Evolutionary conservation across 1,284 basidiomycete species (phyloP).

Genomic region (Amylostereum areolatum): DNA sequence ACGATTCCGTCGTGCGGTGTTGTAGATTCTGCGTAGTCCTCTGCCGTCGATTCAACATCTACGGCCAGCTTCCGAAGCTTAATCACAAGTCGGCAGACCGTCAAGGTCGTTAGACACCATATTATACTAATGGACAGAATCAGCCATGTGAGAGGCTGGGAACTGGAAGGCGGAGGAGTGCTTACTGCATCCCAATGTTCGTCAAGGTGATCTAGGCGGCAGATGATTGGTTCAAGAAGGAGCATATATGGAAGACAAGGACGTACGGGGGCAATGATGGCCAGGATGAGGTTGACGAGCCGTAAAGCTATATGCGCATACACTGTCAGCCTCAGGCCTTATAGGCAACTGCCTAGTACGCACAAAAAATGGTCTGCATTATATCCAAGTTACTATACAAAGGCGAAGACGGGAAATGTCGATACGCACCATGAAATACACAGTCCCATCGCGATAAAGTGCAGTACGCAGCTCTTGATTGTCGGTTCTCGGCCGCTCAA

Average conservation of each 20-base stretch:
- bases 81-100: conserved; percentile 30
- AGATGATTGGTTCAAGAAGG: not conserved
- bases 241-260: not conserved
- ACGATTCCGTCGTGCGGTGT: too few relatives aligned
- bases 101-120: conserved; percentile 32
- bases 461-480: conserved; percentile 18
- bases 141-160: not conserved
- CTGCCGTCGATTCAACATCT: too few relatives aligned
- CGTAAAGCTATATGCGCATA: conserved; percentile 12
- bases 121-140: conserved; percentile 24
- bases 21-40: too few relatives aligned
- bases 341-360: too few relatives aligned
- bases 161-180: not conserved
- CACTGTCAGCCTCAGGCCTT: too few relatives aligned
- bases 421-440: conserved; percentile 22
- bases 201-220: conserved; percentile 17
- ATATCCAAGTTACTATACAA: too few relatives aligned
- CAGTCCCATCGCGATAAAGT: conserved; percentile 30
- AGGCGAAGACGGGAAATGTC: too few relatives aligned
- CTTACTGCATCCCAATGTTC: conserved; percentile 24
- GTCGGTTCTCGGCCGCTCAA: conserved; percentile 22
- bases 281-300: conserved; percentile 22
- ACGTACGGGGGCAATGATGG: conserved; percentile 23
- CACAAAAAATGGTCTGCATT: too few relatives aligned
- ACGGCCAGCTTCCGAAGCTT: conserved; percentile 21